Evolutionary conservation across 2,329 filamentous ascomycete genomes (phyloP).

Genomic region (Phaeophleospora eucalypticola): DNA sequence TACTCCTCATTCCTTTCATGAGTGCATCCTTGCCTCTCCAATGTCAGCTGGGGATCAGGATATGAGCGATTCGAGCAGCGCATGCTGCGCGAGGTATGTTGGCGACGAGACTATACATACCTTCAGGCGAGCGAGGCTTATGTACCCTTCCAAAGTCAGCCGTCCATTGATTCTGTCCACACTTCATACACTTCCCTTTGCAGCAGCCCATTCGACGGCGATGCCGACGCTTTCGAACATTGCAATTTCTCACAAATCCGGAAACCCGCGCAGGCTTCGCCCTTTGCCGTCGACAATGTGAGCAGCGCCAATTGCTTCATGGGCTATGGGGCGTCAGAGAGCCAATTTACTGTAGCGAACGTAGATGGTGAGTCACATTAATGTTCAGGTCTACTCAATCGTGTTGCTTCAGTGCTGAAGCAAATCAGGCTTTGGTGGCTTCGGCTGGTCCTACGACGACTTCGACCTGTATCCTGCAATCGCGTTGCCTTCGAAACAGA

Average conservation of each 20-base stretch:
- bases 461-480: neutral
- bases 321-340: neutral
- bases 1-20: neutral
- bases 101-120: neutral
- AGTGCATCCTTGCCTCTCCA: neutral
- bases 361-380: neutral
- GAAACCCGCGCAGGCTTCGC: neutral
- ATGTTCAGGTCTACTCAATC: neutral
- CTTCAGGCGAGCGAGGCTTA: no score
- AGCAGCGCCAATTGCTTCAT: neutral
- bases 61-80: neutral
- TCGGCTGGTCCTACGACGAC: neutral
- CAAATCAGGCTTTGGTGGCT: neutral
- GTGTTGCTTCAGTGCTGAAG: neutral
- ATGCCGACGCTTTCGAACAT: neutral
- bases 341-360: neutral
- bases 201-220: neutral
- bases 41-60: neutral
- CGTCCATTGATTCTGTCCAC: neutral
- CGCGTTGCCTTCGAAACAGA: neutral
- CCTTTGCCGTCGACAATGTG: neutral
- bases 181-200: neutral
- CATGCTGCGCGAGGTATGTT: neutral
- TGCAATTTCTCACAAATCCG: neutral
- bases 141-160: no score